Evolutionary conservation across 176 grass and related monocot genomes (phyloP), one percentile per base, ranked within the genome.

Genomic region (Hyparrhenia diplandra): DNA sequence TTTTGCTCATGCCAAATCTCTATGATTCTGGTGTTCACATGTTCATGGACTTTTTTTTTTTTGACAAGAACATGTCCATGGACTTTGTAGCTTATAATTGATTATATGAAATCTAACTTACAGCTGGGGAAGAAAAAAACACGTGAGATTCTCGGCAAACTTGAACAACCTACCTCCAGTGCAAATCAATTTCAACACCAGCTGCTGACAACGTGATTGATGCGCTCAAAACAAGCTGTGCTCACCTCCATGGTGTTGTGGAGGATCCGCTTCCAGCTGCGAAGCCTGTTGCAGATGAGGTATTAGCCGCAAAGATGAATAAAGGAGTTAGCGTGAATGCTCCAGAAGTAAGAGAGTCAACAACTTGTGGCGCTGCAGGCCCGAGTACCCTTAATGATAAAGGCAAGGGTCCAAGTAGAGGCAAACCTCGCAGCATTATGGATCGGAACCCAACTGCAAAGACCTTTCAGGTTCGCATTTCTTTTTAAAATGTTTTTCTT

Each of bases 191-290:
- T 42, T 77, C 69, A 6, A 85, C 84, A 0, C 81, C 92, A 54
- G 89, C 81, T 80, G 68, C 88, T 55, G 29, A 71, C 36, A 85
- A 87, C n/a, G n/a, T n/a, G n/a, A n/a, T n/a, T n/a, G n/a, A n/a
- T 43, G 83, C 76, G 10, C 77, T 94, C 37, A 87, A 87, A 75
- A 79, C 77, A 89, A 89, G 88, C 66, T 87, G 80, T 36, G 67
- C 69, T n/a, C n/a, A n/a, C n/a, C n/a, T n/a, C n/a, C n/a, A n/a
- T n/a, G n/a, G n/a, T n/a, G n/a, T n/a, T 27, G 43, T 87, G 13
- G 76, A 69, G 12, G 92, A 94, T 70, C 92, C 86, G 66, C 84
- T 91, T 79, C 88, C 83, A 64, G 71, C 73, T 69, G 88, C 86
- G 30, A 86, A 84, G 82, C 64, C 20, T 51, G 40, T 68, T 32